Conservation (phyloP, 1,284 basidiomycete species). For the Phaffia rhodozyma region DNA sequence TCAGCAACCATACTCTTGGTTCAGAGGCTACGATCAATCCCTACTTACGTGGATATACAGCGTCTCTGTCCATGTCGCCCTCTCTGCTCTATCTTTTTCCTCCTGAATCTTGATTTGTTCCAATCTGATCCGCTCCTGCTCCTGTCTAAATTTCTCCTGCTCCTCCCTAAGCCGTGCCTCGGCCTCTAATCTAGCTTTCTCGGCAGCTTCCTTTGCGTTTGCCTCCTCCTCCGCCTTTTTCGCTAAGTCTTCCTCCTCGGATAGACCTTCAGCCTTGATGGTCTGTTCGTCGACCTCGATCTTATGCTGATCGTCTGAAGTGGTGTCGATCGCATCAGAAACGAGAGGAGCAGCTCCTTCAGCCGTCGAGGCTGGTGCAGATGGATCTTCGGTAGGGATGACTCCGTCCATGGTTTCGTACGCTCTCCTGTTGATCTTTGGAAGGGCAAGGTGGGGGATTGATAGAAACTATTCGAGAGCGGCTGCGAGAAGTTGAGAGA, state of each 20-base stretch:
- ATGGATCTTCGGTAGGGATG: too few relatives aligned
- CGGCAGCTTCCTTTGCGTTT: not conserved
- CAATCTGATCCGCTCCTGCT: constrained; percentile 4
- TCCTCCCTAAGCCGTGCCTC: not conserved
- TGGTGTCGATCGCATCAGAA: not conserved
- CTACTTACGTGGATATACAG: constrained; percentile 16
- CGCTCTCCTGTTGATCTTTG: too few relatives aligned
- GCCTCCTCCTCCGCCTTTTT: not conserved
- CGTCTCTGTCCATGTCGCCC: constrained; percentile 14
- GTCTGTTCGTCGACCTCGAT: not conserved
- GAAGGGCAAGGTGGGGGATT: too few relatives aligned
- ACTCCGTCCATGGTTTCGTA: too few relatives aligned
- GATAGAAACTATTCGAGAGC: too few relatives aligned
- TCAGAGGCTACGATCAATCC: not conserved
- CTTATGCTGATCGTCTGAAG: not conserved
- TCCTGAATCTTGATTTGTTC: not conserved
- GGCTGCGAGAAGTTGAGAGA: too few relatives aligned
- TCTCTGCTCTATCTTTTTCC: constrained; percentile 6
- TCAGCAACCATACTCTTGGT: not conserved
- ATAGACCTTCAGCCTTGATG: not conserved
- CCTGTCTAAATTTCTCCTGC: not conserved
- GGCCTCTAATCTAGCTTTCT: not conserved
- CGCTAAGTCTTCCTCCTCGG: not conserved
- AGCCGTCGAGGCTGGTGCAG: too few relatives aligned
- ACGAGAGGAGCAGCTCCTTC: too few relatives aligned